Percentiles rank a stretch among this genome's conserved stretches.
These are phyloP conservation scores for Mycena olivaceomarginata DNA, from an alignment of 768 basidiomycete genomes.

Conservation along the genomic window DNA sequence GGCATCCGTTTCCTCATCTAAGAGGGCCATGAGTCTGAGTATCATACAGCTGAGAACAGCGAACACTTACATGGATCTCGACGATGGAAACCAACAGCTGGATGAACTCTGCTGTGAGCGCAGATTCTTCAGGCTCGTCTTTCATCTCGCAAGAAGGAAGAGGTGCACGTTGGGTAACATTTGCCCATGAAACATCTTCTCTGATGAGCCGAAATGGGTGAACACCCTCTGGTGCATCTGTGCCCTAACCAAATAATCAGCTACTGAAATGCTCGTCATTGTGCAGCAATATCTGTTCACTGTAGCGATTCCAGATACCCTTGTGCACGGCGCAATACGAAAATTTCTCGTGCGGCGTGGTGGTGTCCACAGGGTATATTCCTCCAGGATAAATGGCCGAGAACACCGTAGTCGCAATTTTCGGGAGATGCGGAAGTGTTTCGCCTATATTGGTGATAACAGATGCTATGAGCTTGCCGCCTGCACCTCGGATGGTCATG, in stretches of 20 bases:
- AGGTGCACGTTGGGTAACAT: background rate
- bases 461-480: background rate
- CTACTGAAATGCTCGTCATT: background rate
- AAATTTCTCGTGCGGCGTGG: background rate
- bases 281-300: background rate
- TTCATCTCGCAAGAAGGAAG: background rate
- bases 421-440: conserved; percentile 3
- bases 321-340: background rate
- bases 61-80: conserved; percentile 16
- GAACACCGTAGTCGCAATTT: background rate
- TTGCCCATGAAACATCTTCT: background rate
- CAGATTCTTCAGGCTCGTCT: conserved; percentile 12
- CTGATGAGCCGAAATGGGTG: background rate
- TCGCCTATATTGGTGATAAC: conserved; percentile 9
- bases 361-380: background rate
- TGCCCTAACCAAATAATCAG: background rate
- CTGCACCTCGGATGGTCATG: background rate
- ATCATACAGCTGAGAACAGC: too few relatives aligned
- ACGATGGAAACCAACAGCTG: background rate
- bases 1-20: conserved; percentile 9
- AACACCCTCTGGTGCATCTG: background rate
- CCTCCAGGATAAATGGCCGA: background rate
- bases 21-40: too few relatives aligned
- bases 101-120: conserved; percentile 1
- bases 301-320: conserved; percentile 2